These are phyloP conservation scores for Aspergillus sclerotioniger DNA, from an alignment of 495 filamentous ascomycete species.

Conservation along the genomic window DNA sequence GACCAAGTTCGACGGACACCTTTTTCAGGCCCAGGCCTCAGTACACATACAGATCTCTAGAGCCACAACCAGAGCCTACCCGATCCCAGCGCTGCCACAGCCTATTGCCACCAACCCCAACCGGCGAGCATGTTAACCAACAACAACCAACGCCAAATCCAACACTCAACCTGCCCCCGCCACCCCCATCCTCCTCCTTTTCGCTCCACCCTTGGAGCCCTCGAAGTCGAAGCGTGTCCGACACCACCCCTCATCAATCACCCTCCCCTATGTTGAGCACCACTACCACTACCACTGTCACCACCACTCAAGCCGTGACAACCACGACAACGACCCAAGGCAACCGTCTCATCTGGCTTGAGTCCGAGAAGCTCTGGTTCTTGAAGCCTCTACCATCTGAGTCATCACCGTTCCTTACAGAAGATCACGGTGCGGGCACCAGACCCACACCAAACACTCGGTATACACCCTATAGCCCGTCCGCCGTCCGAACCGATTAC, in stretches of 20 bases:
- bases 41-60: slow-evolving; percentile 7
- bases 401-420: slow-evolving; percentile 5
- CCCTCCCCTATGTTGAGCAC: not conserved
- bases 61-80: not conserved
- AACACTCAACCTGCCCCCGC: slow-evolving; percentile 6
- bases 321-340: slow-evolving; percentile 4
- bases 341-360: slow-evolving; percentile 24
- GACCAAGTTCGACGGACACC: slow-evolving; percentile 19
- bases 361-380: slow-evolving; percentile 23
- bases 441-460: slow-evolving; percentile 1
- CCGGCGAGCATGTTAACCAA: not conserved
- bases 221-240: slow-evolving; percentile 3
- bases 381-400: slow-evolving; percentile 3
- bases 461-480: not conserved
- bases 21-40: slow-evolving; percentile 6
- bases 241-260: not conserved
- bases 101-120: not conserved
- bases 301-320: not conserved
- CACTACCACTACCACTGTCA: not conserved
- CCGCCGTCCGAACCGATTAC: not conserved
- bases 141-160: not conserved
- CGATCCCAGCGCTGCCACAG: not conserved
- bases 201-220: not conserved
- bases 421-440: not conserved
- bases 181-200: not conserved